Conservation (phyloP, 345 rosid species). For the Moringa oleifera region DNA sequence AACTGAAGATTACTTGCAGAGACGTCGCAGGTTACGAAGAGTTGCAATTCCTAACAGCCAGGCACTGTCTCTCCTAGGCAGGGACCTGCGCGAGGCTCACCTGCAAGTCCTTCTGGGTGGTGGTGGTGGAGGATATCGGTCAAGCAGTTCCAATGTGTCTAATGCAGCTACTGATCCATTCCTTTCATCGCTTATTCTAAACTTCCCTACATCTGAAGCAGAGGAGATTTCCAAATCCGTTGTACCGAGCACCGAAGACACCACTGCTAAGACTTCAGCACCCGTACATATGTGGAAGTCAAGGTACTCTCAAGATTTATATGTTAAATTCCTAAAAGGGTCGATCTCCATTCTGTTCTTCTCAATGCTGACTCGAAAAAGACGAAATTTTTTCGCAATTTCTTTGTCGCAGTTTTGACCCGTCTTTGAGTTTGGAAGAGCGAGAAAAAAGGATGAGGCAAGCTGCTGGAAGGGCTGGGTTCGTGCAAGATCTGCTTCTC, state of each 20-base stretch:
- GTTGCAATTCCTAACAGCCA: constrained; percentile 57
- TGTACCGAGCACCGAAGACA: constrained; percentile 26
- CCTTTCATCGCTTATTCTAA: constrained; percentile 52
- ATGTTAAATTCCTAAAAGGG: too few species aligned
- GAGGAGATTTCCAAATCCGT: constrained; percentile 47
- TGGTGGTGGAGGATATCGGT: constrained; percentile 46
- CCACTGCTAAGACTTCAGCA: constrained; percentile 22
- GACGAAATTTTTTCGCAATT: too few species aligned
- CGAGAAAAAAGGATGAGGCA: constrained; percentile 47
- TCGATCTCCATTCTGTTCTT: too few species aligned
- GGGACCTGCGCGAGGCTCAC: constrained; percentile 65
- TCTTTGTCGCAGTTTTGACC: constrained; percentile 41
- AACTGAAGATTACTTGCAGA: constrained; percentile 55
- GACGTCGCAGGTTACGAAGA: constrained; percentile 51
- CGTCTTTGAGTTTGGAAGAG: constrained; percentile 52
- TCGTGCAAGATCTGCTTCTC: constrained; percentile 46
- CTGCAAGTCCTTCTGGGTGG: constrained; percentile 56
- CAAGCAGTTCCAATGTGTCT: constrained; percentile 36
- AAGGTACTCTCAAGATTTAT: too few species aligned
- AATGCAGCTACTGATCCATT: constrained; percentile 45
- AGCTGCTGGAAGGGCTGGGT: constrained; percentile 48
- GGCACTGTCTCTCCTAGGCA: constrained; percentile 47
- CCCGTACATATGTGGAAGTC: constrained; percentile 48
- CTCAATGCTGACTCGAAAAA: too few species aligned
- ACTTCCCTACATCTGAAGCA: constrained; percentile 47